A percentile compares a stretch with the other conserved stretches of the same genome.
phyloP scores from a whole-genome alignment of 768 basidiomycete species.

The Rhizopogon rudus region DNA sequence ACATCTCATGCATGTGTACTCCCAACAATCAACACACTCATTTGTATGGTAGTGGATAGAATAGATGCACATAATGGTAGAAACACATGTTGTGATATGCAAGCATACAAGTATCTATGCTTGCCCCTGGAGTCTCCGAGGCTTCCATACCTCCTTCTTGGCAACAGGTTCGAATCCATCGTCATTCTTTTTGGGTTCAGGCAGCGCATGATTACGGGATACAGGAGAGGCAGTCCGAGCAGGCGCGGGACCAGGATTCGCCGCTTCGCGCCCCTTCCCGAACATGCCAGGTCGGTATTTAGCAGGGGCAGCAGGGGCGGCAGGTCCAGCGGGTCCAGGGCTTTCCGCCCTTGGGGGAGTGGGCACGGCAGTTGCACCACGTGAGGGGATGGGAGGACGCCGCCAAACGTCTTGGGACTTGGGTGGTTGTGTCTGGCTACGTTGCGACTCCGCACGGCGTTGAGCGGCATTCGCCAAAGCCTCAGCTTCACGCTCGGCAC shows the following conservation, averaged over 20 bases:
- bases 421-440: constrained; percentile 16
- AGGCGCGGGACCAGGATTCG: constrained; percentile 23
- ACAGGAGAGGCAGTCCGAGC: constrained; percentile 28
- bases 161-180: constrained; percentile 71
- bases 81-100: neutral
- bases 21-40: constrained; percentile 9
- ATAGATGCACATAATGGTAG: constrained; percentile 7
- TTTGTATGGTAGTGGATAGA: constrained; percentile 12
- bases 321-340: constrained; percentile 34
- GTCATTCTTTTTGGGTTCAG: constrained; percentile 47
- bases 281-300: constrained; percentile 43
- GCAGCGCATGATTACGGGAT: constrained; percentile 11
- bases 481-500: constrained; percentile 65
- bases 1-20: constrained; percentile 9
- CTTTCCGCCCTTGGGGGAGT: constrained; percentile 52
- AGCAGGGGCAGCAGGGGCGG: constrained; percentile 22
- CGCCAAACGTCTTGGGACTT: constrained; percentile 15
- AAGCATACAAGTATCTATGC: neutral
- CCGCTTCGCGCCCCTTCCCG: constrained; percentile 54
- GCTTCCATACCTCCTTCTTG: constrained; percentile 20
- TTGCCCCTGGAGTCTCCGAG: constrained; percentile 13
- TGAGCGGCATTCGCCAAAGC: constrained; percentile 43
- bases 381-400: constrained; percentile 14
- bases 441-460: constrained; percentile 31
- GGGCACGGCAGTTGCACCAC: constrained; percentile 17